A percentile compares a stretch with the other conserved stretches of the same genome.
Evolutionary conservation across 1,284 basidiomycete species (phyloP).

Genomic region (Puccinia sorghi): DNA sequence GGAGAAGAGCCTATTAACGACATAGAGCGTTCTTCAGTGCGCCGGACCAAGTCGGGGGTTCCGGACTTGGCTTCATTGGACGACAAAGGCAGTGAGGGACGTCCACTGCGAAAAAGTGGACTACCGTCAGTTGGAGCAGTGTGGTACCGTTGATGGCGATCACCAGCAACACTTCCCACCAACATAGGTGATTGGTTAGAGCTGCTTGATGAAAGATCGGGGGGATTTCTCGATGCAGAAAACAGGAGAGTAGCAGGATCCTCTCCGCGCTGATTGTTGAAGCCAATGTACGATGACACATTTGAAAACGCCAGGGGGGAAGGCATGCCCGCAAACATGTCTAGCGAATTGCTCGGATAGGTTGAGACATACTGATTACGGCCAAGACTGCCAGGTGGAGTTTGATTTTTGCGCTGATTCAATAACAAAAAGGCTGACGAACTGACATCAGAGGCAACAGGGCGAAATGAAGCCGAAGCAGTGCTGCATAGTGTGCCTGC

Average conservation of each 20-base stretch:
- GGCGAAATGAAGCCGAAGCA: neutral
- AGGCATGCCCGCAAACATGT: constrained; percentile 10
- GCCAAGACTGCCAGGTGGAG: constrained; percentile 7
- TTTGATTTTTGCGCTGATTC: neutral
- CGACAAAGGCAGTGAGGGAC: neutral
- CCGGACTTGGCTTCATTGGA: neutral
- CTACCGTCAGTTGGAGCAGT: constrained; percentile 42
- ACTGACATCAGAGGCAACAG: neutral
- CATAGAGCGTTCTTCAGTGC: constrained; percentile 21
- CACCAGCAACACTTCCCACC: neutral
- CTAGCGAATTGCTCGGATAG: neutral
- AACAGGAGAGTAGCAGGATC: constrained; percentile 13
- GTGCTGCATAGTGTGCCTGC: constrained; percentile 28
- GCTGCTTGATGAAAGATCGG: neutral
- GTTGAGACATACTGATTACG: neutral
- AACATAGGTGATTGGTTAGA: neutral
- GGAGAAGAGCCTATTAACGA: constrained; percentile 11
- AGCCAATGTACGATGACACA: neutral
- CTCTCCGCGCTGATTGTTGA: neutral
- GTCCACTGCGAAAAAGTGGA: constrained; percentile 8
- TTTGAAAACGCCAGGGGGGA: constrained; percentile 40
- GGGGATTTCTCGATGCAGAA: neutral
- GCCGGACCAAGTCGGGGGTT: neutral
- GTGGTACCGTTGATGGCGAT: constrained; percentile 40
- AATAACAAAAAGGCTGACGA: neutral